Percentiles rank a stretch among this genome's conserved stretches.
phyloP scores from a whole-genome alignment of 2,329 filamentous ascomycete species.

The Chrysoporthe cubensis region DNA sequence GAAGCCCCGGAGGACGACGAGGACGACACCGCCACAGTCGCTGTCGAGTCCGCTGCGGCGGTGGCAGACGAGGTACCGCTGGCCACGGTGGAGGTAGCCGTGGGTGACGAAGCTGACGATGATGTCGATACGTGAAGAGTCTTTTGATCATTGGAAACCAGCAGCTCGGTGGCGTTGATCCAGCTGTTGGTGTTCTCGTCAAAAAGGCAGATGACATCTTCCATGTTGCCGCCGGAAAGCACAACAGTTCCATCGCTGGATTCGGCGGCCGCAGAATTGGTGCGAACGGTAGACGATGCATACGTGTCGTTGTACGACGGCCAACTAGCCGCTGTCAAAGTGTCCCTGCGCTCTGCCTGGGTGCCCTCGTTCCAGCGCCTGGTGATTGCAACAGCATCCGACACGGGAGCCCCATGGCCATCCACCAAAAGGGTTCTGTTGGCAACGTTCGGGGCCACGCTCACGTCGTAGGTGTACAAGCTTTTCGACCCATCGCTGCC shows the following conservation, averaged over 20 bases:
- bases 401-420: conserved; percentile 59
- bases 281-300: conserved; percentile 67
- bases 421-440: conserved; percentile 70
- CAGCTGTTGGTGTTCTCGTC: conserved; percentile 76
- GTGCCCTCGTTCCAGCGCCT: conserved; percentile 27
- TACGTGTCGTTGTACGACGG: conserved; percentile 77
- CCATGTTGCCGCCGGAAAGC: conserved; percentile 73
- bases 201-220: conserved; percentile 76
- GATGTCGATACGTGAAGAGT: conserved; percentile 39
- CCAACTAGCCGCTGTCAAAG: conserved; percentile 66
- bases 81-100: conserved; percentile 36
- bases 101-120: conserved; percentile 36
- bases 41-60: conserved; percentile 34
- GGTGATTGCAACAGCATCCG: conserved; percentile 48
- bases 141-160: conserved; percentile 51
- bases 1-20: conserved; percentile 30
- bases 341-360: conserved; percentile 37
- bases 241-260: conserved; percentile 70
- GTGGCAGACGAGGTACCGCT: conserved; percentile 35
- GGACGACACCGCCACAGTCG: conserved; percentile 33
- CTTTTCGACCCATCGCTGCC: conserved; percentile 78
- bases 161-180: conserved; percentile 70
- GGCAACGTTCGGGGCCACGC: conserved; percentile 74
- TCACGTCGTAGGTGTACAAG: conserved; percentile 78
- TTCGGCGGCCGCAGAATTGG: conserved; percentile 74